These are phyloP conservation scores for Gossypium turneri DNA, from an alignment of 345 rosid genomes.

Conservation along the genomic window DNA sequence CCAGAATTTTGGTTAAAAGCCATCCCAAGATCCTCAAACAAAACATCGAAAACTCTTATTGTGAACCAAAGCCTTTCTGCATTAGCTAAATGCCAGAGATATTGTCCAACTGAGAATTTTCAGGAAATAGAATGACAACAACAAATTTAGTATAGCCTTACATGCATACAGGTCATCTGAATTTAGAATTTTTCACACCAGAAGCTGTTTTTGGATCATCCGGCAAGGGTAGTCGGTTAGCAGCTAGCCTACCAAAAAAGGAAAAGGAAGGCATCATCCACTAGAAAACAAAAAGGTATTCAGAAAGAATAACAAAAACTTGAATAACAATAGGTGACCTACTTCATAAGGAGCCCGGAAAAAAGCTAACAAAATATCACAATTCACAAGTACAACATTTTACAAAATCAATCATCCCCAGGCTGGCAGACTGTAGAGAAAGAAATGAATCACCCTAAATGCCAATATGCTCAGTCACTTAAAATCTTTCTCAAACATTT, in stretches of 20 bases:
- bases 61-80: background rate
- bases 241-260: slow-evolving; percentile 34
- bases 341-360: background rate
- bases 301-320: background rate
- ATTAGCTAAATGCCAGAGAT: background rate
- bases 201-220: slow-evolving; percentile 30
- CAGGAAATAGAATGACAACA: slow-evolving; percentile 11
- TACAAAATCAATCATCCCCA: background rate
- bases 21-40: background rate
- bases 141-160: slow-evolving; percentile 25
- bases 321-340: background rate
- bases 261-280: background rate
- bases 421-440: background rate
- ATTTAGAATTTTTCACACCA: slow-evolving; percentile 24
- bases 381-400: background rate
- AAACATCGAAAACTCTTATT: background rate
- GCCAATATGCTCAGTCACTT: background rate
- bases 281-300: background rate
- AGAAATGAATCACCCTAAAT: background rate
- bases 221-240: slow-evolving; percentile 18
- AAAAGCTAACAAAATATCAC: background rate
- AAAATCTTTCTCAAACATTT: background rate
- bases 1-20: background rate
- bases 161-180: slow-evolving; percentile 20
- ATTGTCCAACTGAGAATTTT: background rate